Evolutionary conservation across 2,329 filamentous ascomycete species (phyloP), one percentile per base, ranked within the genome.

Genomic region (Botrytis hyacinthi): DNA sequence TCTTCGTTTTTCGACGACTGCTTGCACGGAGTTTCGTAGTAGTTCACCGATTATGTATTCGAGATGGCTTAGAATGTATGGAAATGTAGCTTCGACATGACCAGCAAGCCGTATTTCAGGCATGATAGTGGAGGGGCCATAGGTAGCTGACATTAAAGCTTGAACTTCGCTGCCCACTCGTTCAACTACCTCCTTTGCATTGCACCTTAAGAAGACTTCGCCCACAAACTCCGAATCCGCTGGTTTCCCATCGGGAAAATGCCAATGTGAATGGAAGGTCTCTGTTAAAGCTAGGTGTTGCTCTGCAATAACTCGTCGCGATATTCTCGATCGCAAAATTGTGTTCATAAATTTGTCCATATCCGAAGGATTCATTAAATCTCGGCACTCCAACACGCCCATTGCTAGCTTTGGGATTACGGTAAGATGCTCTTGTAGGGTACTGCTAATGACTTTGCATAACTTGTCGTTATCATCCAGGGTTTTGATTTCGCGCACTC

Each of bases 1-100:
- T 70, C 86, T 84, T 73, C 91, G 89, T 76, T 89, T 88, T 80
- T 98, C 95, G 74, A 97, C 91, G 54, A 96, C 91, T 32, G 95
- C 95, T 83, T 98, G 95, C 26, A 99, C 93, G 0, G 94, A 97
- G 83, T 99, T 99, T 54, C 96, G 91, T 37, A 99, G 86, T 35
- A 99, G 90, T 84, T 99, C 96, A 70, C 96, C 95, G 73, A 99
- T 89, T 78, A 99, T 98, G 83, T 99, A 99, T 83, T 99, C 95
- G 70, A 99, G 88, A 81, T 98, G 96, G 80, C 92, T 96, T 70
- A 97, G 88, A 76, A 99, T 98, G 80, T 98, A 99, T 1, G 97
- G 96, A 80, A 99, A 99, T 46, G 91, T 97, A 7, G 95, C 95
- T 44, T 93, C 90, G 3, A 96, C 86, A 80, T 99, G 94, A 35